phyloP scores from a whole-genome alignment of 495 filamentous ascomycete genomes.

The Annulohypoxylon nitens region DNA sequence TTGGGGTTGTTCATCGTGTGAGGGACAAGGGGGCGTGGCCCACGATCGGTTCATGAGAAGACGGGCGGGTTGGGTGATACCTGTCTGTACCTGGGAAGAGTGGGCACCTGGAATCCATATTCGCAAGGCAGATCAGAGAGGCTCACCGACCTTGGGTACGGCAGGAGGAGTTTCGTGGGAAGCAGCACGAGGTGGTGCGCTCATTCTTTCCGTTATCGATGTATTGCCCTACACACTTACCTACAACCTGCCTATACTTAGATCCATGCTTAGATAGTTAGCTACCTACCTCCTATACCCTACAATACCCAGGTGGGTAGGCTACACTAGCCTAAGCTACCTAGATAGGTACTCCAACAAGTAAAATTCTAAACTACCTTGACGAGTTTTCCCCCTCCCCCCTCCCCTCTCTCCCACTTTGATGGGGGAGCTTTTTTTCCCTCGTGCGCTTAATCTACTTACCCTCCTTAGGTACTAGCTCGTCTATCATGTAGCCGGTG shows the following conservation, averaged over 20 bases:
- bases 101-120: slow-evolving; percentile 14
- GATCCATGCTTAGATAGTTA: background rate
- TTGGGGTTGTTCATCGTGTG: slow-evolving; percentile 2
- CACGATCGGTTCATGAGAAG: slow-evolving; percentile 4
- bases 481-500: background rate
- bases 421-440: slow-evolving; percentile 2
- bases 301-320: slow-evolving; percentile 7
- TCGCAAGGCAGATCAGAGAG: slow-evolving; percentile 2
- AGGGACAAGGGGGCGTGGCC: slow-evolving; percentile 7
- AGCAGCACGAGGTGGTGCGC: slow-evolving; percentile 25
- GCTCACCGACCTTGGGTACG: slow-evolving; percentile 33
- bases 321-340: background rate
- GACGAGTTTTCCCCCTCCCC: background rate
- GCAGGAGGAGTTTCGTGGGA: slow-evolving; percentile 27
- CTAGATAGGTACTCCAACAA: slow-evolving; percentile 15
- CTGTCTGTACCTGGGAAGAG: background rate
- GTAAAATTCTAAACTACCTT: background rate
- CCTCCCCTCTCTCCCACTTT: slow-evolving; percentile 14
- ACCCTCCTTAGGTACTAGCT: slow-evolving; percentile 4
- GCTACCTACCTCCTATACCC: slow-evolving; percentile 2
- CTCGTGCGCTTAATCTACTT: background rate
- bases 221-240: slow-evolving; percentile 17
- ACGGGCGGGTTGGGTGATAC: slow-evolving; percentile 6
- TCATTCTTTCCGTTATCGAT: slow-evolving; percentile 31
- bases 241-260: slow-evolving; percentile 7